Conservation (phyloP, 169 alveolate species). For the Eimeria falciformis region DNA sequence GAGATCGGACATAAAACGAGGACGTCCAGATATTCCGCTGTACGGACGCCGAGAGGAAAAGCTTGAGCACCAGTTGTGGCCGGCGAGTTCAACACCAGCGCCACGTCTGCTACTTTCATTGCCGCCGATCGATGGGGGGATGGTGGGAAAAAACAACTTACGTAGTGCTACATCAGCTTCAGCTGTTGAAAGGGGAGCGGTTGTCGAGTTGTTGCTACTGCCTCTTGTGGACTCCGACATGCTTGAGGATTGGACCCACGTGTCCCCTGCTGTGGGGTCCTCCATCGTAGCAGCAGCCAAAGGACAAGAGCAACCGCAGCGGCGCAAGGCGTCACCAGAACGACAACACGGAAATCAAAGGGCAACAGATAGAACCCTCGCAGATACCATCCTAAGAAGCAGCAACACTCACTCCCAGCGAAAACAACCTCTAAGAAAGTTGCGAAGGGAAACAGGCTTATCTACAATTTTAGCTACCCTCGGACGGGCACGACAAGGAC, state of each 20-base stretch:
- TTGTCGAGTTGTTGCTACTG: neutral
- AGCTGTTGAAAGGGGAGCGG: neutral
- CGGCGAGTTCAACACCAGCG: neutral
- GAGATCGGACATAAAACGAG: conserved; percentile 25
- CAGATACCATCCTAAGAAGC: too few species aligned
- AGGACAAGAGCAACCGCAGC: neutral
- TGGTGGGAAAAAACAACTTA: neutral
- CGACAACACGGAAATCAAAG: neutral
- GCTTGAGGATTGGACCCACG: neutral
- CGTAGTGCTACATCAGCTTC: neutral
- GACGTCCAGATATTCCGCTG: neutral
- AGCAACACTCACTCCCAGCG: too few species aligned
- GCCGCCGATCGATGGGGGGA: neutral
- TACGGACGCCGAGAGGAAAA: neutral
- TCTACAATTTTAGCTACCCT: too few species aligned
- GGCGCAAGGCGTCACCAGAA: conserved; percentile 49
- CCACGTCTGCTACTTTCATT: conserved; percentile 7
- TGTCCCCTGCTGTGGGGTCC: conserved; percentile 14
- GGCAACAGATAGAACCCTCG: too few species aligned
- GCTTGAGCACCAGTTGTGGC: neutral
- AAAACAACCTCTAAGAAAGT: too few species aligned
- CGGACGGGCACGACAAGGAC: too few species aligned
- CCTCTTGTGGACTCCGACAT: neutral
- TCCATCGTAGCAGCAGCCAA: conserved; percentile 4
- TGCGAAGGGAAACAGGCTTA: too few species aligned